These are phyloP conservation scores for Bothriochloa decipiens DNA, from an alignment of 176 grass and related monocot genomes.

Conservation along the genomic window DNA sequence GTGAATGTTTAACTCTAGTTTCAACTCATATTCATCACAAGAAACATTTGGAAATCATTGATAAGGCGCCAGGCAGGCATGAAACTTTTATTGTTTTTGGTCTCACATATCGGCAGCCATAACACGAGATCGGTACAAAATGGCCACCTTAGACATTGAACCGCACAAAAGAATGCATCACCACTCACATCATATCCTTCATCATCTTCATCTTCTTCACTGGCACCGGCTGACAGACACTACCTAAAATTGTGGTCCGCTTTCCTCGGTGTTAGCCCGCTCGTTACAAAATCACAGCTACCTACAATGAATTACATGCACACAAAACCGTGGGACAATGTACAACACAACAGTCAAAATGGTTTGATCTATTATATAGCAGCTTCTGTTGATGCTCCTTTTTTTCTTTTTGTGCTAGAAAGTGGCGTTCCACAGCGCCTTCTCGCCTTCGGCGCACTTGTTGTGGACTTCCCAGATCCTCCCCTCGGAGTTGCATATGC, in stretches of 20 bases:
- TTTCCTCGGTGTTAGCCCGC: slow-evolving; percentile 45
- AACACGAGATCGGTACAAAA: slow-evolving; percentile 52
- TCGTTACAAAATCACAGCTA: slow-evolving; percentile 49
- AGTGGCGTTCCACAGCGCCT: slow-evolving; percentile 63
- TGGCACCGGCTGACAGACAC: slow-evolving; percentile 59
- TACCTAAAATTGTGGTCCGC: slow-evolving; percentile 62
- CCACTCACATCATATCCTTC: slow-evolving; percentile 1
- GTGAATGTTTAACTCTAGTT: neutral
- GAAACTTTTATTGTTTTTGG: slow-evolving; percentile 44
- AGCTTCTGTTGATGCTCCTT: neutral
- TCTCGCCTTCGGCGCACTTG: slow-evolving; percentile 68
- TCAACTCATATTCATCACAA: neutral
- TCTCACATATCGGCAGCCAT: slow-evolving; percentile 43
- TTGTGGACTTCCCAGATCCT: slow-evolving; percentile 90
- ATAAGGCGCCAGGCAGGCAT: neutral
- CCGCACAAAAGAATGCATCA: slow-evolving; percentile 49
- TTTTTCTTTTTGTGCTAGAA: slow-evolving; percentile 42
- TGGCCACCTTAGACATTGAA: slow-evolving; percentile 40
- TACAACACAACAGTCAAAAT: slow-evolving; percentile 33
- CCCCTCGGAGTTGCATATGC: slow-evolving; percentile 83
- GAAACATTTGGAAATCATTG: neutral
- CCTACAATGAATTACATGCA: slow-evolving; percentile 55
- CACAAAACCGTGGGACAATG: slow-evolving; percentile 33
- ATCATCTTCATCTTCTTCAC: slow-evolving; percentile 26
- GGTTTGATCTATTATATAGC: slow-evolving; percentile 23